These are phyloP conservation scores for Spathaspora girioi DNA, from an alignment of 805 yeast species.

Conservation along the genomic window DNA sequence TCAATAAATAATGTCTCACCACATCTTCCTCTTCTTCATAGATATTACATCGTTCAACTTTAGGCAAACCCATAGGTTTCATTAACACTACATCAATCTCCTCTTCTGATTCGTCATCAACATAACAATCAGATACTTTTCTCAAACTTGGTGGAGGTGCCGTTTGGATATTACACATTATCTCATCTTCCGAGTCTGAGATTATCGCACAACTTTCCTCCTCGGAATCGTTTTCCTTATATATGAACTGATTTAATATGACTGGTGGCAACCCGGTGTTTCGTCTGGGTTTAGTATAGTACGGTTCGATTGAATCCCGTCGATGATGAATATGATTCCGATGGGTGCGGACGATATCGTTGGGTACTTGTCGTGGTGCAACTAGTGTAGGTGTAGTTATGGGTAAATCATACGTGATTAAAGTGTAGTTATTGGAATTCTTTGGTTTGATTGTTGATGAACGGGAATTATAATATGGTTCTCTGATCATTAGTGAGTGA, in stretches of 20 bases:
- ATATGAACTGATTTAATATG: background rate
- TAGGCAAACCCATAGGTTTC: background rate
- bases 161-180: background rate
- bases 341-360: background rate
- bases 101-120: conserved; percentile 4
- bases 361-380: background rate
- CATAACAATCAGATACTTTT: conserved; percentile 13
- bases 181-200: conserved; percentile 10
- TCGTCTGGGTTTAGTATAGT: conserved; percentile 8
- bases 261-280: conserved; percentile 5
- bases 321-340: background rate
- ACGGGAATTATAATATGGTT: conserved; percentile 11
- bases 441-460: conserved; percentile 10
- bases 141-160: conserved; percentile 1
- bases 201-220: conserved; percentile 8
- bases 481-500: conserved; percentile 10
- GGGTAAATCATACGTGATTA: conserved; percentile 7
- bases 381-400: background rate
- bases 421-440: conserved; percentile 7
- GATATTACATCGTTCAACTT: background rate
- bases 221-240: conserved; percentile 2
- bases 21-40: background rate
- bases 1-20: conserved; percentile 2
- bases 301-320: conserved; percentile 15
- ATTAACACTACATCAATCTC: background rate